These are phyloP conservation scores for Phytopythium aichiense DNA, from an alignment of 352 stramenopile genomes.

Conservation along the genomic window DNA sequence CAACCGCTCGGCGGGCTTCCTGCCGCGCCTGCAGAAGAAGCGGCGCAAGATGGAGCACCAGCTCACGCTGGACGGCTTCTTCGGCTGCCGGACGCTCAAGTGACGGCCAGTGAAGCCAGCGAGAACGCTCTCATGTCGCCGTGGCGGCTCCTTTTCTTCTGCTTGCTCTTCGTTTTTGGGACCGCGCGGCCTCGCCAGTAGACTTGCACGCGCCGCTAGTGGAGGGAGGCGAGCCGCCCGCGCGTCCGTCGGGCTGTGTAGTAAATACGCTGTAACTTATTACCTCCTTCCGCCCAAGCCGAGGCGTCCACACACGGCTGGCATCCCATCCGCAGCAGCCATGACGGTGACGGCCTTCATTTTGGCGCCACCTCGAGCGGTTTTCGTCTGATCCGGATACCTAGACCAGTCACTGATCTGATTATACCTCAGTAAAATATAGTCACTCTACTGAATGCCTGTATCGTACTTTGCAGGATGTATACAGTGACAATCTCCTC, in stretches of 20 bases:
- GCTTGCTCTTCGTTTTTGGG: constrained; percentile 7
- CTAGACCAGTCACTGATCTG: background rate
- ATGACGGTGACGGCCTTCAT: background rate
- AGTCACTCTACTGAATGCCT: constrained; percentile 2
- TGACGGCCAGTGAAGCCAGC: background rate
- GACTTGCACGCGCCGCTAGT: background rate
- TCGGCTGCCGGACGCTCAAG: constrained; percentile 17
- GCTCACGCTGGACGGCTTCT: constrained; percentile 48
- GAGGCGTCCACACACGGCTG: background rate
- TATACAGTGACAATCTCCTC: constrained; percentile 5
- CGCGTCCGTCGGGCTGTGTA: background rate
- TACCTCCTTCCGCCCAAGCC: background rate
- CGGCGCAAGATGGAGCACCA: constrained; percentile 41
- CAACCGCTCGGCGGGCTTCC: constrained; percentile 13
- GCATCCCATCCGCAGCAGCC: background rate
- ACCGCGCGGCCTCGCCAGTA: background rate
- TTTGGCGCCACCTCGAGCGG: background rate
- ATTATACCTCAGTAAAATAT: background rate
- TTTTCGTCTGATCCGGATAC: background rate
- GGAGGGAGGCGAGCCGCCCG: background rate
- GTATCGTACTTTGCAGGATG: constrained; percentile 16
- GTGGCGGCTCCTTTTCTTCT: constrained; percentile 17
- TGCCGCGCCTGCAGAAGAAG: constrained; percentile 37
- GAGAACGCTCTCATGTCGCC: constrained; percentile 2
- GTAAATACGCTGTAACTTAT: constrained; percentile 9